Conservation (phyloP, 192 early-diverging fungal species). For the Backusella luteola region DNA sequence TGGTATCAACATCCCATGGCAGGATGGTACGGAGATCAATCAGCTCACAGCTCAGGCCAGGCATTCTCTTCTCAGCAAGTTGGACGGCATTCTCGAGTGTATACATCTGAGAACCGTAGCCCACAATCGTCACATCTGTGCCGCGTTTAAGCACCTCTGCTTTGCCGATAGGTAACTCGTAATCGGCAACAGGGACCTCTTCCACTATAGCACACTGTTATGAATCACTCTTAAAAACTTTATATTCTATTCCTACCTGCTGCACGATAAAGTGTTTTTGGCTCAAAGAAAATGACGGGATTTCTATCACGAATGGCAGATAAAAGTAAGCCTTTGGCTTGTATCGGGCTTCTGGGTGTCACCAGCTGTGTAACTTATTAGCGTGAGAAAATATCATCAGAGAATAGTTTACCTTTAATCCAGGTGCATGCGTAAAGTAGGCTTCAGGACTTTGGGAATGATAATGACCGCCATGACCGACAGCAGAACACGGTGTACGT, state of each 20-base stretch:
- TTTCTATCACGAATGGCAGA: conserved; percentile 90
- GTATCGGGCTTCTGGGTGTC: conserved; percentile 87
- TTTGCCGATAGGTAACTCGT: conserved; percentile 85
- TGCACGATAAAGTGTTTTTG: conserved; percentile 93
- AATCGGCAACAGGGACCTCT: conserved; percentile 91
- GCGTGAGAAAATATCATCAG: conserved; percentile 27
- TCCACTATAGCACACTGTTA: conserved; percentile 55
- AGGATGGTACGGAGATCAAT: conserved; percentile 91
- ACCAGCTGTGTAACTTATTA: conserved; percentile 57
- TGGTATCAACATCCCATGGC: conserved; percentile 91
- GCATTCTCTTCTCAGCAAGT: conserved; percentile 81
- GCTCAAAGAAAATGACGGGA: conserved; percentile 95
- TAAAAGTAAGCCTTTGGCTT: conserved; percentile 92
- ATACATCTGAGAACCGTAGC: conserved; percentile 92
- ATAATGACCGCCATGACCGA: conserved; percentile 97
- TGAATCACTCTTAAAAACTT: neutral
- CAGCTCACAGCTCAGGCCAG: conserved; percentile 83
- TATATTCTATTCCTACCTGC: conserved; percentile 51
- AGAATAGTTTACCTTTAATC: conserved; percentile 66
- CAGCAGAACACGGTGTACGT: conserved; percentile 87
- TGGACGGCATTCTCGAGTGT: conserved; percentile 88
- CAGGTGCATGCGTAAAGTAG: conserved; percentile 93
- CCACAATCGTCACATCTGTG: conserved; percentile 87
- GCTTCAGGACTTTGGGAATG: conserved; percentile 95
- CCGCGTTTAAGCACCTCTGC: conserved; percentile 86